Percentiles rank a stretch among this genome's conserved stretches.
These are phyloP conservation scores for Aspergillus leporis DNA, from an alignment of 495 filamentous ascomycete genomes.

Conservation along the genomic window DNA sequence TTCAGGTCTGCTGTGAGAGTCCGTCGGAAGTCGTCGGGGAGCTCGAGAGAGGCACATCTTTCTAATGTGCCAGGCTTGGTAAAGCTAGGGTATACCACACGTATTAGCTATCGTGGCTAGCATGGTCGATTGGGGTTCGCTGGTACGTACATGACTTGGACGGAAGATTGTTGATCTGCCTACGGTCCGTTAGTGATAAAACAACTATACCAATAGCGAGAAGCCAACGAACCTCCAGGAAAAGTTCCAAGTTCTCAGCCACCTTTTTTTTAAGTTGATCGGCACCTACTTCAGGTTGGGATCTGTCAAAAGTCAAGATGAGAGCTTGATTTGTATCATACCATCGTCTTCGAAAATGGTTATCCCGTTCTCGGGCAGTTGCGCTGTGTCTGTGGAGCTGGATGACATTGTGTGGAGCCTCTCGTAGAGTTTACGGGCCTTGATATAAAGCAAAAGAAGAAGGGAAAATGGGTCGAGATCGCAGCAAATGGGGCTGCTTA, in stretches of 20 bases:
- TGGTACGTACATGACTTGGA: neutral
- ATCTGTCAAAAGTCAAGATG: neutral
- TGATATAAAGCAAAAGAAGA: conserved; percentile 14
- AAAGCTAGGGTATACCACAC: neutral
- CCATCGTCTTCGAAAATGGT: neutral
- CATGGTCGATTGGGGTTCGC: neutral
- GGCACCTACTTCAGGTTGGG: neutral
- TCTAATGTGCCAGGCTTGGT: neutral
- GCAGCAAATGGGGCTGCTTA: neutral
- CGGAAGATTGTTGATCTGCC: neutral
- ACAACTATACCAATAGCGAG: no score
- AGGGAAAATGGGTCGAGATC: neutral
- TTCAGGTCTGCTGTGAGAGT: conserved; percentile 15
- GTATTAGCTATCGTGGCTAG: neutral
- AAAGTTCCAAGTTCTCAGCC: neutral
- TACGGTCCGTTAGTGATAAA: neutral
- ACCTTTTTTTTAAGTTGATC: neutral
- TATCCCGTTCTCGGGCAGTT: neutral
- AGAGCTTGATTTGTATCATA: neutral
- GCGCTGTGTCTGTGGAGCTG: neutral
- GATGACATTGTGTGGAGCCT: neutral
- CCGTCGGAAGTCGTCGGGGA: conserved; percentile 8
- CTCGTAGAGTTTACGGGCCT: neutral
- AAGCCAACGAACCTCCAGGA: neutral
- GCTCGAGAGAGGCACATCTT: neutral